These are phyloP conservation scores for Gossypium davidsonii DNA, from an alignment of 441 rosid species.

Conservation along the genomic window DNA sequence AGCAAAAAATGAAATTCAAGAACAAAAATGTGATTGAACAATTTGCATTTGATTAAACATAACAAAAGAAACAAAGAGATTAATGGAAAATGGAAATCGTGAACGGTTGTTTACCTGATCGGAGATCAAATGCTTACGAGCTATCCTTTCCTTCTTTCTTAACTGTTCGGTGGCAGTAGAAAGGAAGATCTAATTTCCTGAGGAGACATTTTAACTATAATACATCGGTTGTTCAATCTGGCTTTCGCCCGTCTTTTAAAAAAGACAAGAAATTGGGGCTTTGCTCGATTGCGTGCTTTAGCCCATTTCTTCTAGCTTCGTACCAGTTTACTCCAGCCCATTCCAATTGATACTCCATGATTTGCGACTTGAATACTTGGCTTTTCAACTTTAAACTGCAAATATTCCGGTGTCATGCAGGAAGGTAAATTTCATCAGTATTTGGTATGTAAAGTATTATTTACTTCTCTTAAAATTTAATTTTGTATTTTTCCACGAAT, in stretches of 20 bases:
- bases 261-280: not conserved
- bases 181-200: slow-evolving; percentile 19
- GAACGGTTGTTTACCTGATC: slow-evolving; percentile 18
- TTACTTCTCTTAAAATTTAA: too few species aligned
- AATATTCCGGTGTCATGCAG: too few species aligned
- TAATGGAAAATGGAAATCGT: not conserved
- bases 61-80: not conserved
- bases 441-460: too few species aligned
- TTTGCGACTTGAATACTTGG: too few species aligned
- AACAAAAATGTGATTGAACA: not conserved
- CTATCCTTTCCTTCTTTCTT: not conserved
- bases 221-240: not conserved
- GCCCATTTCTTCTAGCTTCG: not conserved
- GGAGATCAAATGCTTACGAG: slow-evolving; percentile 15
- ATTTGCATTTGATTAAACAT: not conserved
- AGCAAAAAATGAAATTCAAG: not conserved
- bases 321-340: not conserved
- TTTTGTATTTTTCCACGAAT: too few species aligned
- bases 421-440: too few species aligned
- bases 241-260: not conserved
- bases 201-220: not conserved
- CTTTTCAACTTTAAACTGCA: too few species aligned
- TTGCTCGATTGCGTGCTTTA: not conserved
- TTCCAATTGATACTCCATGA: not conserved
- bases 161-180: slow-evolving; percentile 12